phyloP scores from a whole-genome alignment of 306 rosid genomes.

The Pyrus communis region DNA sequence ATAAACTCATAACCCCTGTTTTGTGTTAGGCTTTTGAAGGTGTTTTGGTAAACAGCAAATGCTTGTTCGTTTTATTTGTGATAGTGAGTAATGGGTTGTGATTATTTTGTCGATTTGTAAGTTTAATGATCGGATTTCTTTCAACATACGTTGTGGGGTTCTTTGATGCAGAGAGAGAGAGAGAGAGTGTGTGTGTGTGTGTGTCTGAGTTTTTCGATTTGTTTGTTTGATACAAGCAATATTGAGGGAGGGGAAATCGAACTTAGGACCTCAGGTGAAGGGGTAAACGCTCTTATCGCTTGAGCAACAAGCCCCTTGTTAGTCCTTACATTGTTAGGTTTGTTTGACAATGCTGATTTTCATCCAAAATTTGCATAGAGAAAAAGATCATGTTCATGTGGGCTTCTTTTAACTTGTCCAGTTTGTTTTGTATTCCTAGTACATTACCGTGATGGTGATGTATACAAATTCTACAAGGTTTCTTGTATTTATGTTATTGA shows the following conservation, averaged over 20 bases:
- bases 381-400: background rate
- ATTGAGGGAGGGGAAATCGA: too few species aligned
- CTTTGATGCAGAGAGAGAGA: background rate
- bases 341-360: background rate
- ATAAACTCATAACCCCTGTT: background rate
- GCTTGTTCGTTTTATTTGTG: background rate
- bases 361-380: background rate
- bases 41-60: background rate
- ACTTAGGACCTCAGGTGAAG: too few species aligned
- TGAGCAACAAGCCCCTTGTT: background rate
- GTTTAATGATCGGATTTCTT: background rate
- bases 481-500: background rate
- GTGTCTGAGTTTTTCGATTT: background rate
- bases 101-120: background rate
- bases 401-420: background rate
- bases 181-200: too few species aligned
- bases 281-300: too few species aligned
- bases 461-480: background rate
- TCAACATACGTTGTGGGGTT: background rate
- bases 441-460: background rate
- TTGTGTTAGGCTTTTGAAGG: background rate
- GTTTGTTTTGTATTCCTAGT: background rate
- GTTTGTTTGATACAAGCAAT: background rate
- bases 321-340: background rate
- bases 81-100: background rate